Evolutionary conservation across 768 basidiomycete species (phyloP).

Genomic region (Trametes punicea): DNA sequence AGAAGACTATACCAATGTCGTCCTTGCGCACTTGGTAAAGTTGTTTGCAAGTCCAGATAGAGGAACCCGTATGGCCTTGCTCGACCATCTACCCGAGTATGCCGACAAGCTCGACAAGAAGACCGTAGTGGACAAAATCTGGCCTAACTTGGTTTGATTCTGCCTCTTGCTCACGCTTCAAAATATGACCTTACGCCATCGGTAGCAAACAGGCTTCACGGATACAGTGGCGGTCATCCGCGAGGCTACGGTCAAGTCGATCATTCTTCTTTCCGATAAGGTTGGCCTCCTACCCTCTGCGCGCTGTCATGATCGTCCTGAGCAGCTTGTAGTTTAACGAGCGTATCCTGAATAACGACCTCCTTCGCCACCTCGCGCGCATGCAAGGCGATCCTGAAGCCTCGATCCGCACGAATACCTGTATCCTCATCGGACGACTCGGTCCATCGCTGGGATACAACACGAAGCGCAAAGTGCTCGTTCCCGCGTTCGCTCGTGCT

Average conservation of each 20-base stretch:
- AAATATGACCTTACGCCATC: not conserved
- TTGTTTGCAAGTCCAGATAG: conserved; percentile 88
- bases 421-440: conserved; percentile 90
- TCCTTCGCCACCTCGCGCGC: conserved; percentile 87
- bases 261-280: conserved; percentile 82
- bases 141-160: conserved; percentile 79
- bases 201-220: conserved; percentile 89
- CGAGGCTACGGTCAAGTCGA: conserved; percentile 89
- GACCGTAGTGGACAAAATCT: conserved; percentile 82
- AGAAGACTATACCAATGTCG: conserved; percentile 63
- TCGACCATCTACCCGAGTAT: conserved; percentile 83
- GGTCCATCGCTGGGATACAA: conserved; percentile 82
- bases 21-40: conserved; percentile 78
- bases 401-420: conserved; percentile 96
- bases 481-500: conserved; percentile 89
- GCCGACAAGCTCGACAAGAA: conserved; percentile 85
- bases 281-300: conserved; percentile 36
- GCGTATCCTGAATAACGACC: conserved; percentile 93
- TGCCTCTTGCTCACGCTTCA: not conserved
- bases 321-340: conserved; percentile 63
- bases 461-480: conserved; percentile 94
- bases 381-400: conserved; percentile 91
- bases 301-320: not conserved
- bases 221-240: conserved; percentile 94
- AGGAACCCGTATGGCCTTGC: conserved; percentile 88